Conservation (phyloP, 2,329 filamentous ascomycete species). For the Byssochlamys sp. region DNA sequence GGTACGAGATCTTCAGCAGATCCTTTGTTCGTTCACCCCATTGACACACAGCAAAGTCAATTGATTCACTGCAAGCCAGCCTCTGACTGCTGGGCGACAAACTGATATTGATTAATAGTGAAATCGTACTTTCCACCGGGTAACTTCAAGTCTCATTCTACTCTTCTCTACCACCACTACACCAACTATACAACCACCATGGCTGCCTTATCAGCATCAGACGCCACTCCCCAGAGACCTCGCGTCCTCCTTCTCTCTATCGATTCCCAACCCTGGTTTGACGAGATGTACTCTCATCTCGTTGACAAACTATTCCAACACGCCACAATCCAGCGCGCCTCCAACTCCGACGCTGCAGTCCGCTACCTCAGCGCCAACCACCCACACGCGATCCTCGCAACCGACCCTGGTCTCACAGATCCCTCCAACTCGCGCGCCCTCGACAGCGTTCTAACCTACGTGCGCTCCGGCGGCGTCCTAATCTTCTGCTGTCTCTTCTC, state of each 20-base stretch:
- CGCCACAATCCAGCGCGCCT: neutral
- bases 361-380: constrained; percentile 1
- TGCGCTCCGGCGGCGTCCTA: constrained; percentile 14
- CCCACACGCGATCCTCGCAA: constrained; percentile 16
- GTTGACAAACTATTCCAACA: neutral
- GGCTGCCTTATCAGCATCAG: neutral
- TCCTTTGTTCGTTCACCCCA: too few relatives aligned
- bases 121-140: too few relatives aligned
- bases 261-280: neutral
- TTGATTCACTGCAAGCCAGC: too few relatives aligned
- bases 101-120: too few relatives aligned
- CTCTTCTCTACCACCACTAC: too few relatives aligned
- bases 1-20: too few relatives aligned
- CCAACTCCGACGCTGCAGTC: neutral
- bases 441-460: constrained; percentile 13
- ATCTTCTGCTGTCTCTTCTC: constrained; percentile 18
- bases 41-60: too few relatives aligned
- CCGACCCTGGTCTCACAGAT: constrained; percentile 15
- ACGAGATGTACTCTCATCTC: constrained; percentile 1
- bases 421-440: constrained; percentile 11
- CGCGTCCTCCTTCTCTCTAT: neutral
- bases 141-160: too few relatives aligned
- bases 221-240: neutral
- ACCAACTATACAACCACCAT: neutral
- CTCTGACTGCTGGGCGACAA: too few relatives aligned